Base-by-base conservation (phyloP, 805 yeast genomes). In the Zygotorulaspora chibaensis region DNA sequence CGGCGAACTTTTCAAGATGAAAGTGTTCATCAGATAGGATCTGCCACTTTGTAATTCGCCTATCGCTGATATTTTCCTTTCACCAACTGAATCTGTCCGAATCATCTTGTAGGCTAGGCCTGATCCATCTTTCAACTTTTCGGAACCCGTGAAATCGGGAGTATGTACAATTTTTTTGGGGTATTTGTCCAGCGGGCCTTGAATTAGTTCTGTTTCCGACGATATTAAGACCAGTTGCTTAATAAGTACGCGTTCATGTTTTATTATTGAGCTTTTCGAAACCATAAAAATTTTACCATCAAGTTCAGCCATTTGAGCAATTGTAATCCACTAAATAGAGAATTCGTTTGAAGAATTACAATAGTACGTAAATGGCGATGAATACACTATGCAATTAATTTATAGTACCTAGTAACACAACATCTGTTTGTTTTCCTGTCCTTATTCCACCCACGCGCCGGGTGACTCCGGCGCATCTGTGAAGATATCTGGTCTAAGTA, bases 21-120 rank as follows among this genome's bases (percentile, higher is more conserved):
- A 75, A 0, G 72, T 67, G 12, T 65, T 57, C 40, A 74, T 65
- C 11, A 69, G 38, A 46, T 61, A 76, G 38, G 64, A 62, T 31
- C 77, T 62, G 5, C 68, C 73, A 18, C 68, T 73, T 12, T 55
- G 38, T 10, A 74, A 50, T 35, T 54, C 52, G 0, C 80, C 80
- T 42, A 64, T 62, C 9, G 52, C 52, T 7, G 69, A 59, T 3
- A 77, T 59, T 46, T 77, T 76, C 18, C 55, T 46, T 43, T 77
- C 81, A 16, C 81, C 81, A 16, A 55, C 55, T n/a, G 63, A 58
- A 48, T 76, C 80, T n/a, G 43, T 54, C 16, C 46, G 46, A n/a
- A 40, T 38, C 52, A 57, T 48, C 3, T 46, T 48, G 33, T 55
- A 59, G 9, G 53, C 55, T 13, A 47, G 9, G 5, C 35, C 17